Base-by-base conservation (phyloP, 495 filamentous ascomycete species). In the Penicillium pulvis region DNA sequence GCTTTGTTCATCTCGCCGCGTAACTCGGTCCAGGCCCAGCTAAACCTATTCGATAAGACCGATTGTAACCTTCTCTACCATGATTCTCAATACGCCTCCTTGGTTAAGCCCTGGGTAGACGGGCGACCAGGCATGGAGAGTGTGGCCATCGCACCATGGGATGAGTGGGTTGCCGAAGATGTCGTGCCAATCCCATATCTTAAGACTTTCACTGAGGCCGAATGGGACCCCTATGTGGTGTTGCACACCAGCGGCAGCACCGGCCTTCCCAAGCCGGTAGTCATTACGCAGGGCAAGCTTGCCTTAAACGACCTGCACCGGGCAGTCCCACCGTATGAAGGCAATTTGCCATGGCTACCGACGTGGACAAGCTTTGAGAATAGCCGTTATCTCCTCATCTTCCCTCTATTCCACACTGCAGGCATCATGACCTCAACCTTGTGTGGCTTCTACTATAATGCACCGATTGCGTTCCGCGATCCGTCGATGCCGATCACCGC, bases 241-340 rank as follows among this genome's bases (percentile, higher is more conserved):
- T 47, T 76, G 47, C 79, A 81, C 53, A 80, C 79, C 3, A 78
- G 74, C 7, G 79, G 77, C 14, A 75, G 74, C 20, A 79, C 77
- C 0, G 76, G 79, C 0, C 61, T 75, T 20, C 77, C 77, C 2
- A 79, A 79, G 59, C 77, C 76, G 4, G 53, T 79, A 36, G 65
- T 68, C 16, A 70, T 65, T 51, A 66, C 52, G 7, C 67, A 75
- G 30, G 69, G 67, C 24, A 60, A 43, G n/a, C 45, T 69, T 4
- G 56, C 59, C 14, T 33, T 62, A 43, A 55, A 56, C 46, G 63
- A 66, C 31, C 10, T 53, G 42, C 56, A 67, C n/a, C 64, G 55
- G 3, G 54, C 53, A 39, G 31, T 60, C 4, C 57, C 64, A 5
- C 51, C 56, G 20, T 55, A 49, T 26, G 48, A 67, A 3, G 58